Evolutionary conservation across 108 stramenopile genomes (phyloP).

Genomic region (Stephanodiscus triporus): DNA sequence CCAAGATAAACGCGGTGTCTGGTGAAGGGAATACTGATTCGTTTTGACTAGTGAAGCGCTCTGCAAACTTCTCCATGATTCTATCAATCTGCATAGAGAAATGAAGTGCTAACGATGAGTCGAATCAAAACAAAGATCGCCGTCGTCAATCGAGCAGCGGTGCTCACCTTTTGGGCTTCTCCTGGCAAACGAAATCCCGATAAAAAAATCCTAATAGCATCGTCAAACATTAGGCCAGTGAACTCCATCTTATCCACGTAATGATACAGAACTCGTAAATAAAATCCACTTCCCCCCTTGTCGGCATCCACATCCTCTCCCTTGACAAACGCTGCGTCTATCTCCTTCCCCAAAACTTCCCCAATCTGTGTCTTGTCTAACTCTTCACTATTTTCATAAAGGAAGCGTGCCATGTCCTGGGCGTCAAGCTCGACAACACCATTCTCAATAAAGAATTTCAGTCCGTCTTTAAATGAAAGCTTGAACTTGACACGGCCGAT

Average conservation of each 20-base stretch:
- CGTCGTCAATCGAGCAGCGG: too few species aligned
- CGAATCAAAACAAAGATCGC: neutral
- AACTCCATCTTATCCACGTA: constrained; percentile 93
- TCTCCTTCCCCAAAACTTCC: constrained; percentile 95
- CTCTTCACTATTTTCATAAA: constrained; percentile 85
- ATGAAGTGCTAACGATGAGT: neutral
- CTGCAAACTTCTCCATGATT: constrained; percentile 99
- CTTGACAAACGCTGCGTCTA: constrained; percentile 90
- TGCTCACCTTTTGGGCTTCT: constrained; percentile 93
- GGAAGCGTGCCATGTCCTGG: constrained; percentile 84
- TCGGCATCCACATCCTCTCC: constrained; percentile 65
- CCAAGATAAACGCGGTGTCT: constrained; percentile 98
- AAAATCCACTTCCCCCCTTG: constrained; percentile 89
- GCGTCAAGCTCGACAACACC: constrained; percentile 89
- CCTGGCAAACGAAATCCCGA: constrained; percentile 98
- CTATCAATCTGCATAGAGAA: constrained; percentile 88
- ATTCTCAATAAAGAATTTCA: constrained; percentile 87
- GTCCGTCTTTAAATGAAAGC: constrained; percentile 87
- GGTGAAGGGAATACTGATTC: constrained; percentile 92
- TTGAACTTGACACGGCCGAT: constrained; percentile 95
- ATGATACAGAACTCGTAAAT: constrained; percentile 88
- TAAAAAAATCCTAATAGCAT: constrained; percentile 95
- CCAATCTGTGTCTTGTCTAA: constrained; percentile 99
- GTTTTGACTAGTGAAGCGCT: constrained; percentile 91
- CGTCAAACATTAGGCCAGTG: constrained; percentile 89